Conservation (phyloP, 441 rosid genomes). For the Adansonia grandidieri region DNA sequence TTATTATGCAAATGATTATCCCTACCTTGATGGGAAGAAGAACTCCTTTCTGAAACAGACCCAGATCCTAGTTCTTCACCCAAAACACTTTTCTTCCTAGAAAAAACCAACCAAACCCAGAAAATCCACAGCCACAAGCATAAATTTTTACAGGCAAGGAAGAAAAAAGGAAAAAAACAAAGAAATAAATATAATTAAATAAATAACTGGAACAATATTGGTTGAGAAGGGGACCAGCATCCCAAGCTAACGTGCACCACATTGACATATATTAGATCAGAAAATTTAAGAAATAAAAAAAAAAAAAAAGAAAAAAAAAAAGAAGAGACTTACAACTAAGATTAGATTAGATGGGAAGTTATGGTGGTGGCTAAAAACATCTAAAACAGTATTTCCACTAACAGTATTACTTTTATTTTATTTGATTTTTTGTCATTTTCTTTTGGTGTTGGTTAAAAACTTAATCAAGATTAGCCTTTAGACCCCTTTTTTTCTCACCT, state of each 20-base stretch:
- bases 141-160: constrained; percentile 27
- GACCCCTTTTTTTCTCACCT: constrained; percentile 35
- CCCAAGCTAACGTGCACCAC: constrained; percentile 83
- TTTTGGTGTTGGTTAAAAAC: constrained; percentile 31
- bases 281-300: too few species aligned
- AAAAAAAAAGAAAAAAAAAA: constrained; percentile 30
- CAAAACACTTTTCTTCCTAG: constrained; percentile 32
- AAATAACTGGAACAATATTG: too few species aligned
- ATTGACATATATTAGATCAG: constrained; percentile 41
- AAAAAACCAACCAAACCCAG: constrained; percentile 30
- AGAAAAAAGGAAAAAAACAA: constrained; percentile 2
- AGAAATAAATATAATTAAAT: constrained; percentile 23
- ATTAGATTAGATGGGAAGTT: constrained; percentile 46
- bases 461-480: constrained; percentile 17
- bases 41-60: constrained; percentile 30
- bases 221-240: constrained; percentile 62
- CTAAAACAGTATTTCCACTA: constrained; percentile 49
- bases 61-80: constrained; percentile 36
- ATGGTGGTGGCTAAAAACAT: constrained; percentile 52
- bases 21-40: constrained; percentile 43
- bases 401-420: constrained; percentile 24
- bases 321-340: constrained; percentile 17
- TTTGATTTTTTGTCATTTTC: not conserved
- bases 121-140: constrained; percentile 37
- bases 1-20: not conserved